Evolutionary conservation across 2,329 filamentous ascomycete species (phyloP).

Genomic region (Talaromyces sp.): DNA sequence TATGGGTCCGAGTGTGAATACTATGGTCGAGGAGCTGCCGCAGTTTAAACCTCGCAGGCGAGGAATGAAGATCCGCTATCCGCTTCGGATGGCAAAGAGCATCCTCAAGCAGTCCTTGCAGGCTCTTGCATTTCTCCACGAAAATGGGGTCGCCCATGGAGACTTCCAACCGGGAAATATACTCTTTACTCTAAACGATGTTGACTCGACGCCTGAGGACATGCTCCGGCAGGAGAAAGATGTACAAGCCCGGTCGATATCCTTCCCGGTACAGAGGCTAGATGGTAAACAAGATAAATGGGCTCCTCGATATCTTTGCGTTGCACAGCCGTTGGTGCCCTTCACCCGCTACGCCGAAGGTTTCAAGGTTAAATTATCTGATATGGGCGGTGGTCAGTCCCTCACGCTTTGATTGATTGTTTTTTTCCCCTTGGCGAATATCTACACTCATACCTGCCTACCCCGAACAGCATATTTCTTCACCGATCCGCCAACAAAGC

Average conservation of each 20-base stretch:
- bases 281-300: conserved; percentile 27
- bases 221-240: conserved; percentile 22
- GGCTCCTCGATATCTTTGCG: conserved; percentile 26
- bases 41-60: conserved; percentile 19
- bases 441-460: conserved; percentile 12
- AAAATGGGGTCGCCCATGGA: conserved; percentile 22
- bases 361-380: conserved; percentile 27
- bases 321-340: conserved; percentile 24
- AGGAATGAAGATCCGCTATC: conserved; percentile 22
- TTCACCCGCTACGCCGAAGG: conserved; percentile 16
- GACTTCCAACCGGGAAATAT: conserved; percentile 25
- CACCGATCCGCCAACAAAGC: conserved; percentile 21
- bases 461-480: conserved; percentile 22
- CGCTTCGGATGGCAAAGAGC: conserved; percentile 21
- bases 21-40: conserved; percentile 22
- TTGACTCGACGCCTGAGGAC: conserved; percentile 17
- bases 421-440: conserved; percentile 12
- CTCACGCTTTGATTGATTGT: conserved; percentile 11
- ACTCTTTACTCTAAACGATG: conserved; percentile 21
- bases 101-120: conserved; percentile 24
- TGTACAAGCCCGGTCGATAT: conserved; percentile 20
- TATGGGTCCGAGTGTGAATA: conserved; percentile 26
- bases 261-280: conserved; percentile 20
- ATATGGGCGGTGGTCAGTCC: conserved; percentile 26
- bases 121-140: conserved; percentile 23